These are phyloP conservation scores for Colletotrichum melonis DNA, from an alignment of 2,329 filamentous ascomycete genomes.

Conservation along the genomic window DNA sequence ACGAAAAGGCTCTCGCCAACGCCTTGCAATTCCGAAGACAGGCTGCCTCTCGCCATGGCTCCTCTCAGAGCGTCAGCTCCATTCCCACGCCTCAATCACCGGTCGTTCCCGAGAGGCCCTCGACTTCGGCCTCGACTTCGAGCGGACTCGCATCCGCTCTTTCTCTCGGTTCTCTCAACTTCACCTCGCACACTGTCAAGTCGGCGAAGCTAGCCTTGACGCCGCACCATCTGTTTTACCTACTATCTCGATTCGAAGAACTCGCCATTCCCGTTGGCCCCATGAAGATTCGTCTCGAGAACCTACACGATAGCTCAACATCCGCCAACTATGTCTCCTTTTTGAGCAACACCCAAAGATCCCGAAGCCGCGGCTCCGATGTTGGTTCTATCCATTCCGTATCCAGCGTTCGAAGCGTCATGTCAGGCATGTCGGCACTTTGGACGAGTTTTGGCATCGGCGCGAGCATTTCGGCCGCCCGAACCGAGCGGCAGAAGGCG, in stretches of 20 bases:
- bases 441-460: conserved; percentile 91
- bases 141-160: conserved; percentile 85
- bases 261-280: conserved; percentile 90
- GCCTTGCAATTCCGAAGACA: conserved; percentile 88
- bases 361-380: conserved; percentile 83
- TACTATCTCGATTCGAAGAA: conserved; percentile 95
- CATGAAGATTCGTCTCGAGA: conserved; percentile 96
- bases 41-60: conserved; percentile 74
- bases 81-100: conserved; percentile 66
- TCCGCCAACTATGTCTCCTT: conserved; percentile 97
- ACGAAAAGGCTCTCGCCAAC: conserved; percentile 97
- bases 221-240: conserved; percentile 95
- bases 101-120: conserved; percentile 67
- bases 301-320: conserved; percentile 87
- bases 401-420: conserved; percentile 95
- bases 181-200: conserved; percentile 87
- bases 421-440: conserved; percentile 94
- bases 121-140: conserved; percentile 76
- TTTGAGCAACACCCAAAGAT: conserved; percentile 83
- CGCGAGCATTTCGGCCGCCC: conserved; percentile 81
- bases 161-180: conserved; percentile 85
- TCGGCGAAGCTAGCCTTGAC: conserved; percentile 93
- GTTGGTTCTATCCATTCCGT: conserved; percentile 94
- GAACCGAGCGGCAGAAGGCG: conserved; percentile 90
- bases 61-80: conserved; percentile 73